Evolutionary conservation across 1,284 basidiomycete genomes (phyloP).

Genomic region (Exobasidium cylindrosporum): DNA sequence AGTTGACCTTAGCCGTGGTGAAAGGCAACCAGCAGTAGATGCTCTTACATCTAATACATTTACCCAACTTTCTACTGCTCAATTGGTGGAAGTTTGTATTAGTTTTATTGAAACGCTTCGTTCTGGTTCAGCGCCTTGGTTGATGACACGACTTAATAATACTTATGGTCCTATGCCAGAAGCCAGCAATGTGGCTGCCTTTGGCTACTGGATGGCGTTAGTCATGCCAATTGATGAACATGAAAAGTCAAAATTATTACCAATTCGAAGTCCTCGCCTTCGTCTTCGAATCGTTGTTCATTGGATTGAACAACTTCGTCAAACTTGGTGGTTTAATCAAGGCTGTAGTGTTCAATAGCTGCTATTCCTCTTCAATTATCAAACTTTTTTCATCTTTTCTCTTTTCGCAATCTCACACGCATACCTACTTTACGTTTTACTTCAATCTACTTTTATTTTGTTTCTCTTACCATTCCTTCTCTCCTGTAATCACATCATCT

Average conservation of each 20-base stretch:
- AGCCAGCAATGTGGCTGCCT: conserved; percentile 35
- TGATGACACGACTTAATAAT: conserved; percentile 75
- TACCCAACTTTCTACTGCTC: conserved; percentile 61
- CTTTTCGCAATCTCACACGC: neutral
- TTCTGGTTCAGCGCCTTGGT: conserved; percentile 82
- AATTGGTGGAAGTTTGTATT: conserved; percentile 73
- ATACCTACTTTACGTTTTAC: no score
- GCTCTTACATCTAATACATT: neutral
- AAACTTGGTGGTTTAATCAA: conserved; percentile 54
- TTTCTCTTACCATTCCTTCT: no score
- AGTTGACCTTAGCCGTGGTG: conserved; percentile 1
- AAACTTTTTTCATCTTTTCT: neutral
- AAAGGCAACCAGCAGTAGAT: conserved; percentile 7
- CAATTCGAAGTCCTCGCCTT: conserved; percentile 74
- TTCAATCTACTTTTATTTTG: no score
- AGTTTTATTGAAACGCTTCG: conserved; percentile 75
- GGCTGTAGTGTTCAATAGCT: conserved; percentile 51
- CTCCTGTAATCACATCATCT: no score
- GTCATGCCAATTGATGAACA: conserved; percentile 91
- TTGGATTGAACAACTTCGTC: conserved; percentile 80
- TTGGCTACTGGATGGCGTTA: conserved; percentile 72
- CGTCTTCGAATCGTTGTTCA: conserved; percentile 79
- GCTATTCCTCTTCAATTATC: neutral
- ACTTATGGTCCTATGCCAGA: conserved; percentile 45
- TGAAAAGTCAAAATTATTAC: conserved; percentile 89